phyloP scores from a whole-genome alignment of 2,329 filamentous ascomycete genomes.

The Coniochaeta sp. region DNA sequence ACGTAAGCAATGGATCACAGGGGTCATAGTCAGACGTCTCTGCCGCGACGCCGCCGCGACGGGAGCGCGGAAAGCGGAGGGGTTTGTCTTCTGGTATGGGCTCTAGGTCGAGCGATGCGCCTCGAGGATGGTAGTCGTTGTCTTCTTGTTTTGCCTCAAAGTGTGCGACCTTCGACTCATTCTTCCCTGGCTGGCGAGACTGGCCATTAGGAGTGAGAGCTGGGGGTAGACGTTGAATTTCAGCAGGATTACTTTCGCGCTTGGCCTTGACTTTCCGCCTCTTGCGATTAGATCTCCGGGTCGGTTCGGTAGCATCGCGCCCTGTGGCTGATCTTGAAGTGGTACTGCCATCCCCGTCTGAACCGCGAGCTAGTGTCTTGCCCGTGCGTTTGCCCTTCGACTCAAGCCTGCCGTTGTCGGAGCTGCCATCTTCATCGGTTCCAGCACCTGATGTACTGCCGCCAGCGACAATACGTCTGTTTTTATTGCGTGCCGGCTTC shows the following conservation, averaged over 20 bases:
- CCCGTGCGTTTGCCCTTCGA: not conserved
- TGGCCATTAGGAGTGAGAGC: not conserved
- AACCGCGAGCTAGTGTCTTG: not conserved
- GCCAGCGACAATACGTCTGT: too few species aligned
- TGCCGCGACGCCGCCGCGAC: not conserved
- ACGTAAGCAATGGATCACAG: not conserved
- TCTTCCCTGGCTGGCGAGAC: not conserved
- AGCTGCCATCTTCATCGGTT: not conserved
- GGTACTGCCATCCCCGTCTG: not conserved
- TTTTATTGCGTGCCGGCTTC: too few species aligned
- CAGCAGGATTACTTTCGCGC: not conserved
- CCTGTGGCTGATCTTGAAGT: not conserved
- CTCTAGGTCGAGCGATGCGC: not conserved
- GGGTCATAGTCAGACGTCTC: not conserved
- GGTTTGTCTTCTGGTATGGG: not conserved
- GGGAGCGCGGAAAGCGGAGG: not conserved
- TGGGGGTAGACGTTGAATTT: not conserved
- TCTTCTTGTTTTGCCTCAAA: not conserved
- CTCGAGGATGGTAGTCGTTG: not conserved
- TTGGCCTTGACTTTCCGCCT: not conserved
- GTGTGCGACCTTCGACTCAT: not conserved
- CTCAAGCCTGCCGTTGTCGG: not conserved
- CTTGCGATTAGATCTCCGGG: not conserved
- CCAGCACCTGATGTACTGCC: not conserved
- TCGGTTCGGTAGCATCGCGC: not conserved